phyloP scores from a whole-genome alignment of 352 stramenopile species.

The Pythium oligandrum region DNA sequence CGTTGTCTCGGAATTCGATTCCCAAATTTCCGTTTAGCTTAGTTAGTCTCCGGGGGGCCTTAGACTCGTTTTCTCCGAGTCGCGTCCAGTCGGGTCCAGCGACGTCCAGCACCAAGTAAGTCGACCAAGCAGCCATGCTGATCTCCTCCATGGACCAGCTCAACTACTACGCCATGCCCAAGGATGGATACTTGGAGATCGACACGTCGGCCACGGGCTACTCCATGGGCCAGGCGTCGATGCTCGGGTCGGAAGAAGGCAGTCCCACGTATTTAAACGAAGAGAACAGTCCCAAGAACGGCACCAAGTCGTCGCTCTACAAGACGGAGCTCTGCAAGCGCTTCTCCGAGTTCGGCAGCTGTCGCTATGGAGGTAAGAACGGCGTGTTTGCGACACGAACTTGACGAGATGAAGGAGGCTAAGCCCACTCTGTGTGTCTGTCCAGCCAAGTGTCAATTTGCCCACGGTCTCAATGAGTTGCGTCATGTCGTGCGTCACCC shows the following conservation, averaged over 20 bases:
- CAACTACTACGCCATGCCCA: constrained; percentile 78
- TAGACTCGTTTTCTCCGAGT: too few species aligned
- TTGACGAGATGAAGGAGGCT: too few species aligned
- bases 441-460: constrained; percentile 84
- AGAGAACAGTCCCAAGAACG: constrained; percentile 81
- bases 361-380: constrained; percentile 68
- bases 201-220: constrained; percentile 33
- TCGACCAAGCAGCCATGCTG: constrained; percentile 34
- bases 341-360: constrained; percentile 85
- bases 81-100: too few species aligned
- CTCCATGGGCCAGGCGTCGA: constrained; percentile 13
- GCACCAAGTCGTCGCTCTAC: constrained; percentile 82
- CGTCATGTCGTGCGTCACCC: constrained; percentile 83
- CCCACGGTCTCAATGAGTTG: constrained; percentile 72
- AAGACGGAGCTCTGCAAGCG: constrained; percentile 87
- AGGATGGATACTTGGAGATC: constrained; percentile 68
- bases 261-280: constrained; percentile 64
- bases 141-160: constrained; percentile 81
- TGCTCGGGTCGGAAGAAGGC: constrained; percentile 12
- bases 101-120: too few species aligned
- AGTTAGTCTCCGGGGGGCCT: too few species aligned
- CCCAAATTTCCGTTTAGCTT: too few species aligned
- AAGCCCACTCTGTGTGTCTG: too few species aligned
- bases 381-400: too few species aligned
- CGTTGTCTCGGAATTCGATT: too few species aligned